Percentiles rank a stretch among this genome's conserved stretches.
phyloP scores from a whole-genome alignment of 768 basidiomycete species.

The Mycena rebaudengoi region DNA sequence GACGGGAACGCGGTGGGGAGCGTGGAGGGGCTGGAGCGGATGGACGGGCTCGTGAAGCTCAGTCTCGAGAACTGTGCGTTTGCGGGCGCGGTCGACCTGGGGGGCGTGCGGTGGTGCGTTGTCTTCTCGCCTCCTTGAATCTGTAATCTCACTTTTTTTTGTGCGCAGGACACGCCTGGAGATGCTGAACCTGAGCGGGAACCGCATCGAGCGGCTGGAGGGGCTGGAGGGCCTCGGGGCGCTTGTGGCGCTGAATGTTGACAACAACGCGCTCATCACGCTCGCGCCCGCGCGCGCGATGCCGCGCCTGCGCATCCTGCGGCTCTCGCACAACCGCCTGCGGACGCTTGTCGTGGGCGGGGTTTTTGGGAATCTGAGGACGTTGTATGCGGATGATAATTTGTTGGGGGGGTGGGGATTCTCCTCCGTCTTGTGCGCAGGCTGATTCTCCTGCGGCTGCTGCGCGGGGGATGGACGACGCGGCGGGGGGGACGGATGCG shows the following conservation, averaged over 20 bases:
- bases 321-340: constrained; percentile 85
- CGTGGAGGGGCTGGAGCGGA: constrained; percentile 77
- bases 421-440: no score
- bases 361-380: constrained; percentile 80
- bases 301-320: constrained; percentile 81
- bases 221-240: constrained; percentile 70
- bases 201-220: constrained; percentile 64
- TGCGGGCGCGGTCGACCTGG: constrained; percentile 63
- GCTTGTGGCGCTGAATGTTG: constrained; percentile 81
- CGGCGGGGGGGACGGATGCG: no score
- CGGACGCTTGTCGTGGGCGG: constrained; percentile 66
- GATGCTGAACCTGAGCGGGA: constrained; percentile 83
- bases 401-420: constrained; percentile 51
- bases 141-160: no score
- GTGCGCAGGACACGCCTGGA: constrained; percentile 81
- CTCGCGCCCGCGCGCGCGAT: constrained; percentile 65
- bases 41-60: constrained; percentile 86
- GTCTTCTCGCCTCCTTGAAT: no score
- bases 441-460: no score
- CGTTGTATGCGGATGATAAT: constrained; percentile 94
- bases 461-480: no score
- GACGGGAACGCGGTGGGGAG: constrained; percentile 84
- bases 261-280: constrained; percentile 72
- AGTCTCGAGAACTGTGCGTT: constrained; percentile 83
- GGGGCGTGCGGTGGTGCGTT: constrained; percentile 71